Evolutionary conservation across 176 grass and related monocot species (phyloP).

Genomic region (Olyra latifolia): DNA sequence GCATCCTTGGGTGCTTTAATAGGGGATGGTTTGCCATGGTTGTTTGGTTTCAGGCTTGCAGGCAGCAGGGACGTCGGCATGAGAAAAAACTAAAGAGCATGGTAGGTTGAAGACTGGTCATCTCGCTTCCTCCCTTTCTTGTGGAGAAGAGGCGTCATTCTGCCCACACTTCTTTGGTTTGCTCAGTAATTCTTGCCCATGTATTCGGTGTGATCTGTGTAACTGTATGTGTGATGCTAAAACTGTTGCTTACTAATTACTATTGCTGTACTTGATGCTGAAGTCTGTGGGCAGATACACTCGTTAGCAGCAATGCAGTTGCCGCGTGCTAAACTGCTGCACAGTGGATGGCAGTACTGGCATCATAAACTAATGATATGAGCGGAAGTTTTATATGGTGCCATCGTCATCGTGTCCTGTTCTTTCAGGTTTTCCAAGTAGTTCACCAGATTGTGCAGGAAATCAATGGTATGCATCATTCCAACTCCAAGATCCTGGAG

Average conservation of each 20-base stretch:
- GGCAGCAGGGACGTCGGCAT: constrained; percentile 35
- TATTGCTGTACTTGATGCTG: not conserved
- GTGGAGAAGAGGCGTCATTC: not conserved
- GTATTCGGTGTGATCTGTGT: constrained; percentile 31
- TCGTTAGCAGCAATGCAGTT: not conserved
- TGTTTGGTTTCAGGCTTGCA: constrained; percentile 53
- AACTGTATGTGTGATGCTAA: not conserved
- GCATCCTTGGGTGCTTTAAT: constrained; percentile 45
- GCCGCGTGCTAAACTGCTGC: not conserved
- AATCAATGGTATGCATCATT: not conserved
- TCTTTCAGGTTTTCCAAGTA: not conserved
- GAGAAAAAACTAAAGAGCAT: constrained; percentile 8
- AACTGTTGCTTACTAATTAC: not conserved
- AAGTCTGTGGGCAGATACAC: not conserved
- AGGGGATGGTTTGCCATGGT: constrained; percentile 18
- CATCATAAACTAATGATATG: not conserved
- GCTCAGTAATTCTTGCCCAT: constrained; percentile 31
- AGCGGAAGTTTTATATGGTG: not conserved
- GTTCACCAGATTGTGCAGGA: not conserved
- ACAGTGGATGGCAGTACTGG: not conserved
- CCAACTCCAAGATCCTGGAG: not conserved
- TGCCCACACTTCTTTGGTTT: constrained; percentile 40
- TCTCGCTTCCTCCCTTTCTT: not conserved
- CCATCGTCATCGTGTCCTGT: not conserved
- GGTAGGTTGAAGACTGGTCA: constrained; percentile 54